Base-by-base conservation (phyloP, 163 green algal genomes). In the Coccomyxa subellipsoidea region DNA sequence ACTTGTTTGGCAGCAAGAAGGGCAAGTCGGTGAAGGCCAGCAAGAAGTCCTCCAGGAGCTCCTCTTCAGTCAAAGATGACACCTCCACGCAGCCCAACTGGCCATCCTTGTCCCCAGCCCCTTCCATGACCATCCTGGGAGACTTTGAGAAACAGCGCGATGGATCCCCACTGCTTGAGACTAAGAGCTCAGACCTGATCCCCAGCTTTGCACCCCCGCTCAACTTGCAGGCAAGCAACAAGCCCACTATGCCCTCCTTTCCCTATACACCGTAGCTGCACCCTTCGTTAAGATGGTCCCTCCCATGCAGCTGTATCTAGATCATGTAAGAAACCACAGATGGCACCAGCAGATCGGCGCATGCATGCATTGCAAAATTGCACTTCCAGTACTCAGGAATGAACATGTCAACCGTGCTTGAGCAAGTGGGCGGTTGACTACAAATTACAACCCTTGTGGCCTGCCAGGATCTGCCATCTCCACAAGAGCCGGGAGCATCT, bases 1-100 rank as follows among this genome's bases (percentile, higher is more conserved):
- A 34, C 66, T 23, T 73, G 27, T 73, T 73, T 73, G 66, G 66
- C n/a, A 73, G 66, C 66, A 73, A 73, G 66, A 73, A 73, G n/a
- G 66, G 27, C 21, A 73, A 23, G 66, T 36, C 66, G 21, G 21
- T 34, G 29, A 73, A 34, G 66, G 27, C 8, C 27, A 59, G 47
- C 47, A 73, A 73, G 66, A 73, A 73, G 27, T 34, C 66, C 29
- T 36, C 29, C 66, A 73, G 66, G 66, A 27, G 27, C 31, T 36
- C 29, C 66, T 73, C 66, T 29, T 12, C 12, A 18, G 18, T 12
- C 66, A 73, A 8, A 34, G 66, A n/a, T 18, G n/a, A 36, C 8
- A 18, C 66, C 8, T 18, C 66, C 29, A 23, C n/a, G 32, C 66
- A 27, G 66, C 47, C 66, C 66, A 73, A 73, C 66, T 73, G 66